Evolutionary conservation across 495 filamentous ascomycete genomes (phyloP).

Genomic region (Penicillium silybi): DNA sequence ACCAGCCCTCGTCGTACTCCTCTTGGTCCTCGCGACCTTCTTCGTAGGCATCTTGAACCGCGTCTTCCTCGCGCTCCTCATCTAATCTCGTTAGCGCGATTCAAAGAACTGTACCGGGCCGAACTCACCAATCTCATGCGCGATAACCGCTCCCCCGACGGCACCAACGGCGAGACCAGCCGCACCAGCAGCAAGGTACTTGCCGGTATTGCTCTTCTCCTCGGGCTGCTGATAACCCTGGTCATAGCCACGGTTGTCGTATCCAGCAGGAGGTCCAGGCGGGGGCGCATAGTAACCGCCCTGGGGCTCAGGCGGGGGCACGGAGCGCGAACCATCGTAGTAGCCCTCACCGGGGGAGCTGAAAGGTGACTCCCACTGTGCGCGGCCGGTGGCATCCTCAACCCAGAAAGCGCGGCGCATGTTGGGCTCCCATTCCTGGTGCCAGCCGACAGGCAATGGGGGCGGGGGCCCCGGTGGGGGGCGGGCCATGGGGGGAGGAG

Average conservation of each 20-base stretch:
- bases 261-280: conserved; percentile 16
- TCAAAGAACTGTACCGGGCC: background rate
- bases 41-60: conserved; percentile 18
- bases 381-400: conserved; percentile 54
- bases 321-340: conserved; percentile 20
- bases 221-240: conserved; percentile 25
- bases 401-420: conserved; percentile 58
- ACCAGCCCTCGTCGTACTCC: conserved; percentile 16
- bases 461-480: conserved; percentile 40
- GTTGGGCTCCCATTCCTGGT: conserved; percentile 54
- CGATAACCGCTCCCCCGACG: conserved; percentile 53
- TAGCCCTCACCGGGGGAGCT: conserved; percentile 8
- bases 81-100: conserved; percentile 2
- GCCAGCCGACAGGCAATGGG: conserved; percentile 56
- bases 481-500: conserved; percentile 22
- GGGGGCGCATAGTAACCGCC: conserved; percentile 25
- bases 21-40: conserved; percentile 22
- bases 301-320: conserved; percentile 17
- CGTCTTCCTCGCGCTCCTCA: conserved; percentile 9
- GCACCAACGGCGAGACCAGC: conserved; percentile 55
- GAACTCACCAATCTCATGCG: conserved; percentile 49
- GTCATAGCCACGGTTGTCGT: conserved; percentile 9
- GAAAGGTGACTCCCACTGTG: conserved; percentile 56
- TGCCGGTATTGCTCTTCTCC: conserved; percentile 39
- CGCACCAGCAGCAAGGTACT: conserved; percentile 47